Base-by-base conservation (phyloP, 2,329 filamentous ascomycete genomes). In the Penicillium sp. region DNA sequence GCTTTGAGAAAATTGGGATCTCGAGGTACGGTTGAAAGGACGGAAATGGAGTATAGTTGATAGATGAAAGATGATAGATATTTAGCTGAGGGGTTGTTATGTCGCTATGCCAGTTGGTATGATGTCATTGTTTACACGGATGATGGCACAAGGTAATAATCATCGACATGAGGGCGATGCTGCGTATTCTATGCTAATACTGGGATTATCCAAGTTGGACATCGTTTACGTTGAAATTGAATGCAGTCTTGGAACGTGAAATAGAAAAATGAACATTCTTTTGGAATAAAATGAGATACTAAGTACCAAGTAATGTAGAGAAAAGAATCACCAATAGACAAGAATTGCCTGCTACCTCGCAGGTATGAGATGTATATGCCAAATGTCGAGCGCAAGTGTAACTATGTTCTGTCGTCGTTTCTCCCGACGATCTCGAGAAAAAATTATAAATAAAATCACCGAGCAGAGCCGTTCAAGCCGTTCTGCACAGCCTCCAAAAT, bases 401-500 rank as follows among this genome's bases (percentile, higher is more conserved):
- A 26, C 7, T 54, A 54, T 55, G 47, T 50, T 37, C 50, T 49
- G 47, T 48, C 39, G 42, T 36, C 32, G 22, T 40, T 10, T 35
- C 27, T 18, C 35, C 13, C 36, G 34, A 48, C 44, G n/a, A 22
- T 46, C 34, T 26, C 24, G 40, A 27, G 8, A 50, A 27, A 11
- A 50, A 40, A 49, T 35, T 27, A 44, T 29, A 36, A 20, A 42
- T 18, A 31, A 20, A 16, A 47, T 57, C 23, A 59, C 43, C 57
- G 55, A 22, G 46, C 42, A 40, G 48, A 47, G 14, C 61, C 60
- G 32, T 60, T 63, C 42, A 62, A 47, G 4, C 69, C 69, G 22
- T 60, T 65, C 44, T 79, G 77, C 9, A 97, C 86, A 54, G 89
- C 87, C 50, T 88, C 83, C 51, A 98, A 73, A 51, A 98, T 96